Conservation (phyloP, 306 rosid genomes). For the Calophaca sinica region DNA sequence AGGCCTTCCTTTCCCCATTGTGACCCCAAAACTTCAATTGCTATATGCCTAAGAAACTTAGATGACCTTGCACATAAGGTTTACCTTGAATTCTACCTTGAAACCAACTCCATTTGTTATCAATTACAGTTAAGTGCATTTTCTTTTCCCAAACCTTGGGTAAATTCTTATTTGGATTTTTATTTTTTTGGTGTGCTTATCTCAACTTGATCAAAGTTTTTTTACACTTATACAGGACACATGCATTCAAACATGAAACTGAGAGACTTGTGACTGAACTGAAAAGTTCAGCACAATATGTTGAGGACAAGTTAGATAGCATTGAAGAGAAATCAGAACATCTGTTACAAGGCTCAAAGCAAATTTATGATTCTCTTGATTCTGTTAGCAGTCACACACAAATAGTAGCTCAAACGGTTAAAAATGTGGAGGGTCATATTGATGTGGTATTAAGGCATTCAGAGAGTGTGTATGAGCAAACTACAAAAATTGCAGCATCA, state of each 20-base stretch:
- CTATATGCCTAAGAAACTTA: slow-evolving; percentile 54
- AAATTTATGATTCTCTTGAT: slow-evolving; percentile 59
- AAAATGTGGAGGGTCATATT: slow-evolving; percentile 62
- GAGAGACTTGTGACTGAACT: slow-evolving; percentile 87
- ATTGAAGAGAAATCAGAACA: slow-evolving; percentile 64
- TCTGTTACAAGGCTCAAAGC: slow-evolving; percentile 58
- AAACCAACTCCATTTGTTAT: slow-evolving; percentile 81
- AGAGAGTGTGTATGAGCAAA: slow-evolving; percentile 65
- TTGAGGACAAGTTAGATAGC: slow-evolving; percentile 67
- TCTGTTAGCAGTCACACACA: slow-evolving; percentile 56
- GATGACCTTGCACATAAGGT: slow-evolving; percentile 70
- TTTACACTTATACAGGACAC: slow-evolving; percentile 52
- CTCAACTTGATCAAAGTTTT: slow-evolving; percentile 18
- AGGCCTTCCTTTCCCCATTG: slow-evolving; percentile 72
- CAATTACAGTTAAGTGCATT: slow-evolving; percentile 76
- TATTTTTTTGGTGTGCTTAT: neutral
- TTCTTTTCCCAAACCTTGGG: slow-evolving; percentile 16
- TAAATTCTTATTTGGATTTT: neutral
- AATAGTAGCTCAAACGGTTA: slow-evolving; percentile 57
- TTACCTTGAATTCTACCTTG: slow-evolving; percentile 88
- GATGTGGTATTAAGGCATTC: slow-evolving; percentile 62
- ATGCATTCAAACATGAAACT: slow-evolving; percentile 69
- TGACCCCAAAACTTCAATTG: slow-evolving; percentile 58
- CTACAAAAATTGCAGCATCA: slow-evolving; percentile 61
- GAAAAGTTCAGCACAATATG: slow-evolving; percentile 69